Base-by-base conservation (phyloP, 2,329 filamentous ascomycete genomes). In the Exophiala viscosa region DNA sequence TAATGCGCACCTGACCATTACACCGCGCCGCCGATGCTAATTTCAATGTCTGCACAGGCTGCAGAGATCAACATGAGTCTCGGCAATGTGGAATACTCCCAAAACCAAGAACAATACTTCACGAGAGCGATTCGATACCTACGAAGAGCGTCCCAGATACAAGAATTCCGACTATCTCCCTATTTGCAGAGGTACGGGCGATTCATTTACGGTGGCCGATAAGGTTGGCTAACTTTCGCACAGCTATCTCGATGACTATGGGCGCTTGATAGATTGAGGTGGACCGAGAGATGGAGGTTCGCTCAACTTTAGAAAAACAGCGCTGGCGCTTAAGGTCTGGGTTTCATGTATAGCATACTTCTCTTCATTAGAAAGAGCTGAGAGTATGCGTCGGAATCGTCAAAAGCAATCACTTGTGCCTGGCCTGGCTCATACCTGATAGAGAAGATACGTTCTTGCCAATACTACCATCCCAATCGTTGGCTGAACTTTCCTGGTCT, bases 1-100 rank as follows among this genome's bases (percentile, higher is more conserved):
- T 78, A 62, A 60, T 62, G 56, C 56, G 45, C 42, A 57, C 17
- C 59, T 18, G 40, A 50, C 42, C 42, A 46, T n/a, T 11, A 23
- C 18, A 32, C 11, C 43, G 48, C 63, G 62, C 55, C 52, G 15
- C 45, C 44, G 35, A 33, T 32, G 31, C 31, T 48, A 36, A 43
- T 48, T 50, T 31, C 34, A 38, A 13, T 14, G 13, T 14, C 34
- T 36, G 11, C 33, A 33, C 55, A 77, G 74, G 71, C 76, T 32
- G 76, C 77, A 15, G 76, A 80, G 66, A 73, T 76, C 32, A 72
- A 72, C 53, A 79, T 79, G 73, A 78, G 73, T 48, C 61, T 80
- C 13, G 76, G 76, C 11, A 80, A 78, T 50, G 75, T 77, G 1
- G 75, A 74, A 3, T 72, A 71, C 17, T 63, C 70, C 6, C 69